Base-by-base conservation (phyloP, 2,329 filamentous ascomycete genomes). In the Colletotrichum paranaense region DNA sequence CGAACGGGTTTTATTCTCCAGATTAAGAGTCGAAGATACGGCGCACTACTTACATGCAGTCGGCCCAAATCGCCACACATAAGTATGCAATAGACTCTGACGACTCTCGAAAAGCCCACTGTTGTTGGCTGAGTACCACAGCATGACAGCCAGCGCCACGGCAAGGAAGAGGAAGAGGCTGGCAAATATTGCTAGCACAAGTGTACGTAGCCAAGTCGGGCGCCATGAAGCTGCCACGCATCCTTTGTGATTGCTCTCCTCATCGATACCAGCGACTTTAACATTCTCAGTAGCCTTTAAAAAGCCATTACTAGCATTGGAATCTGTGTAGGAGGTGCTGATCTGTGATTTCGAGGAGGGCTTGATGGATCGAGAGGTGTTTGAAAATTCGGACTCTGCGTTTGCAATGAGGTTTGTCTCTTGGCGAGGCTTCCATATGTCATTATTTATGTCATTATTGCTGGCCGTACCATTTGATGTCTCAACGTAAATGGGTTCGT, bases 11-110 rank as follows among this genome's bases (percentile, higher is more conserved):
- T 2, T 11, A 11, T n/a, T 30, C 9, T 8, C 11, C 30, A n/a
- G 2, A 11, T 1, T 35, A 12, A 26, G 28, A 32, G 8, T 2
- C 8, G 1, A 16, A 32, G 11, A 65, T 32, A 26, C 8, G 11
- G 11, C 46, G 16, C 7, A 3, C 1, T 38, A 32, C 64, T 62
- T 58, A 68, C 68, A 32, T 6, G 68, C 68, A 14, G 58, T 58
- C 22, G 68, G 68, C 4, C 64, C 68, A 12, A 68, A 38, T 11
- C 64, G 64, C 64, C 68, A 72, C 28, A 38, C 3, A 22, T 72
- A 72, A 8, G 62, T 58, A 12, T 72, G 67, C 3, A 42, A 38
- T 12, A 62, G 11, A 32, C 60, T 72, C 7, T 53, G 49, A 5
- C 11, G 46, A 49, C 56, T 62, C 19, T 62, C 35, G 26, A 72